Evolutionary conservation across 352 stramenopile species (phyloP), one percentile per base, ranked within the genome.

Genomic region (Thraustochytrium sp.): DNA sequence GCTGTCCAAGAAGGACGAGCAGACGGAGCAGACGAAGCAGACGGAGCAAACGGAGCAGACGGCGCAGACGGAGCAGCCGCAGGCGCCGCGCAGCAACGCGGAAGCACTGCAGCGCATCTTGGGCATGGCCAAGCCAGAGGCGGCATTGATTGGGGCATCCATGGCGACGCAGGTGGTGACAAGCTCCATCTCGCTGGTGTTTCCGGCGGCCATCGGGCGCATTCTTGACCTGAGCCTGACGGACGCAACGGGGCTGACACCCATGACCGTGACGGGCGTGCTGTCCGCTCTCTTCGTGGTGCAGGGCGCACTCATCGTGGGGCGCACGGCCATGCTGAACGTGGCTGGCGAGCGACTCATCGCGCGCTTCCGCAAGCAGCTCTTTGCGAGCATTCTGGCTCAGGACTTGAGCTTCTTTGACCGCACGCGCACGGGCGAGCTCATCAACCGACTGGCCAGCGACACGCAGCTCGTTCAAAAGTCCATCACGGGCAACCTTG

Each of bases 391-490:
- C 8, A 85, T 90, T 23, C 36, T 91, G n/a, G 75, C 68, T 36
- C 94, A 98, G 82, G 94, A 98, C 61, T 80, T 95, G 40, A 89
- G 88, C 13, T 97, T 97, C 87, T 97, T 97, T 56, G 94, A 98
- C 87, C 38, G 80, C 23, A 93, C 89, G 4, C 90, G 92, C 73
- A 95, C 92, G 2, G 94, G 94, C 11, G 94, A 97, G 76, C 89
- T 98, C 38, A 85, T 97, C 3, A 97, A 96, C 61, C 88, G 94
- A 0, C 85, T 97, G 11, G 94, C 93, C 42, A 91, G 92, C 44
- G 94, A 97, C 86, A 94, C 93, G 75, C 93, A 92, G 72, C 86
- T 97, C 37, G 91, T 98, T 56, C 93, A 95, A 49, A 95, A 94
- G 75, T 91, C 95, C n/a, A 86, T 98, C 55, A 97, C 93, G 54